Evolutionary conservation across 495 filamentous ascomycete species (phyloP).

Genomic region (Parmelia sp.): DNA sequence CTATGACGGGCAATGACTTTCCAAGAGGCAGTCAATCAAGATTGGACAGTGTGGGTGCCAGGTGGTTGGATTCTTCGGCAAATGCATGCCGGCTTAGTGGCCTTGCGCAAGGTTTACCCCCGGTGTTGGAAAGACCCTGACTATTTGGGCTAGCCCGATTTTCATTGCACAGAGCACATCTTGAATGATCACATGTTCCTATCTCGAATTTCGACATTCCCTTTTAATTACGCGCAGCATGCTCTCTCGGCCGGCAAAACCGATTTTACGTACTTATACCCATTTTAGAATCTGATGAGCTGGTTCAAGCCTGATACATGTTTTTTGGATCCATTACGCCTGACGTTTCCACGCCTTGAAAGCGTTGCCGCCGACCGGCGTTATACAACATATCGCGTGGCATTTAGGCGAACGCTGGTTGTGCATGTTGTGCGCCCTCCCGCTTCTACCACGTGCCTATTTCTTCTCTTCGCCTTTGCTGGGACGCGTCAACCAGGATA

Average conservation of each 20-base stretch:
- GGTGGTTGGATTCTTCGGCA: neutral
- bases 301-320: neutral
- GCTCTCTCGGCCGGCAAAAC: neutral
- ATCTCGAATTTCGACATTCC: too few relatives aligned
- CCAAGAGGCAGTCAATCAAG: neutral
- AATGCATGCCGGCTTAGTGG: neutral
- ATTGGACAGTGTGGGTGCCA: neutral
- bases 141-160: neutral
- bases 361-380: neutral
- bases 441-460: neutral
- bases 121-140: neutral
- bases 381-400: neutral
- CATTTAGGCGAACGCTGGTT: neutral
- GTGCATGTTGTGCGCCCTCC: neutral
- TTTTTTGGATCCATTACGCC: too few relatives aligned
- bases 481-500: neutral
- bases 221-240: neutral
- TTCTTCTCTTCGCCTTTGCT: neutral
- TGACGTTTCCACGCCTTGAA: neutral
- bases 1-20: neutral
- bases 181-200: neutral
- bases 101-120: neutral
- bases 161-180: constrained; percentile 3
- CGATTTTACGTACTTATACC: neutral
- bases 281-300: neutral